Percentiles rank a stretch among this genome's conserved stretches.
Conservation (phyloP, 1,284 basidiomycete species). For the Pterulicium gracile region DNA sequence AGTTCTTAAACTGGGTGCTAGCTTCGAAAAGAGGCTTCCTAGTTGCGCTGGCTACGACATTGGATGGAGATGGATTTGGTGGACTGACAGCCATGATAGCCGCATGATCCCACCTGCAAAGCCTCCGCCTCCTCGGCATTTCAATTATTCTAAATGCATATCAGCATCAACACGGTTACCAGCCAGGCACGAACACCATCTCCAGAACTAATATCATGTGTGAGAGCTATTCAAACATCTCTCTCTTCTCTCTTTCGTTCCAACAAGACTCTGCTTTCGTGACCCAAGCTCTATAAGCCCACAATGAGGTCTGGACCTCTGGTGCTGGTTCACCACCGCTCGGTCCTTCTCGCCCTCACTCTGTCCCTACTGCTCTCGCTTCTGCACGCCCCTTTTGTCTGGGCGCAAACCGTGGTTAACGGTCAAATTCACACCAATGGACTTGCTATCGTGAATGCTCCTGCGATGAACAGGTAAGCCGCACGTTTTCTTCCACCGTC, state of each 20-base stretch:
- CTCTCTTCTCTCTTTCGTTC: no score
- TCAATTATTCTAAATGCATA: no score
- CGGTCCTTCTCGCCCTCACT: conserved; percentile 3
- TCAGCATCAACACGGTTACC: no score
- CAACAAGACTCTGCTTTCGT: no score
- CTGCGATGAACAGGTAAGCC: conserved; percentile 29
- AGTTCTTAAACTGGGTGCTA: conserved; percentile 83
- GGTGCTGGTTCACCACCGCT: conserved; percentile 10
- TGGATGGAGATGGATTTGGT: no score
- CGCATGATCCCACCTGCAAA: no score
- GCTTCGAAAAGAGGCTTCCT: conserved; percentile 54
- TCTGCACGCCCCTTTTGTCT: background rate
- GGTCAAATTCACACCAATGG: conserved; percentile 36
- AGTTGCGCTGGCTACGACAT: background rate
- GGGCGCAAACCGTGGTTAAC: conserved; percentile 17
- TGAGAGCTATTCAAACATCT: no score
- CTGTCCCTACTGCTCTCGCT: conserved; percentile 5
- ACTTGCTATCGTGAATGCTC: conserved; percentile 38
- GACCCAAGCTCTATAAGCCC: no score
- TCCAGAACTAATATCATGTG: no score
- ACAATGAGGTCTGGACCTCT: no score
- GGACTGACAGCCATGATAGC: background rate
- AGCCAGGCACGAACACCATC: no score
- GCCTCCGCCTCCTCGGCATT: no score
- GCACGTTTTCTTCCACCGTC: background rate